These are phyloP conservation scores for Candida tibetensis DNA, from an alignment of 805 yeast species.

Conservation along the genomic window DNA sequence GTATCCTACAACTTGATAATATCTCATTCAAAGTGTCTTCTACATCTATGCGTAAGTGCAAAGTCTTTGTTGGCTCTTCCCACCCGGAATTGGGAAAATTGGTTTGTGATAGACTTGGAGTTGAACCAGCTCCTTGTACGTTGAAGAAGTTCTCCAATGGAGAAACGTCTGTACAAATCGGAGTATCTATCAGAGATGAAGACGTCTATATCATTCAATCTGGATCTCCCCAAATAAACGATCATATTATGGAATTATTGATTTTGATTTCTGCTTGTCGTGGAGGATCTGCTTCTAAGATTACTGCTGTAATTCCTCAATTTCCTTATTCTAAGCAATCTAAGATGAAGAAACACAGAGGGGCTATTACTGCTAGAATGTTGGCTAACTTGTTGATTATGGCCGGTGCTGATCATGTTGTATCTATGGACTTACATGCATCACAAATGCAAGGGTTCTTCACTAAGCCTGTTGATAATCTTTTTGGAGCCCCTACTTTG, in stretches of 20 bases:
- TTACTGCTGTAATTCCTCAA: slow-evolving; percentile 95
- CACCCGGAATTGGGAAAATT: slow-evolving; percentile 92
- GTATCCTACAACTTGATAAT: background rate
- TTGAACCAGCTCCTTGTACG: slow-evolving; percentile 90
- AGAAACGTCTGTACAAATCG: slow-evolving; percentile 94
- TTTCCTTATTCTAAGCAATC: slow-evolving; percentile 97
- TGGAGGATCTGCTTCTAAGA: slow-evolving; percentile 97
- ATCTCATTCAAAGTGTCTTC: slow-evolving; percentile 2
- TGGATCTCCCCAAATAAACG: slow-evolving; percentile 84
- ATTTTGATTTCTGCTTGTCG: slow-evolving; percentile 93
- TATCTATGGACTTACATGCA: slow-evolving; percentile 94
- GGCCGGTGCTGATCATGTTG: slow-evolving; percentile 99
- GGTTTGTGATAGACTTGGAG: slow-evolving; percentile 88
- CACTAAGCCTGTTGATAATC: slow-evolving; percentile 93
- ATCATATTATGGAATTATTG: slow-evolving; percentile 93
- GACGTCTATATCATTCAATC: slow-evolving; percentile 91
- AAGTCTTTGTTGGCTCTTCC: slow-evolving; percentile 93
- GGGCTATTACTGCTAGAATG: slow-evolving; percentile 98
- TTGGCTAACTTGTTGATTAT: slow-evolving; percentile 89
- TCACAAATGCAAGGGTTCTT: slow-evolving; percentile 99
- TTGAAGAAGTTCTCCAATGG: slow-evolving; percentile 94
- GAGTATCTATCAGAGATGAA: slow-evolving; percentile 93
- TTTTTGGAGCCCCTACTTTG: slow-evolving; percentile 93
- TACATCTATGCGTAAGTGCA: slow-evolving; percentile 83
- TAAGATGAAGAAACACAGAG: slow-evolving; percentile 98